Percentiles rank a stretch among this genome's conserved stretches.
These are phyloP conservation scores for Ophiocordyceps australis DNA, from an alignment of 2,329 filamentous ascomycete species.

Conservation along the genomic window DNA sequence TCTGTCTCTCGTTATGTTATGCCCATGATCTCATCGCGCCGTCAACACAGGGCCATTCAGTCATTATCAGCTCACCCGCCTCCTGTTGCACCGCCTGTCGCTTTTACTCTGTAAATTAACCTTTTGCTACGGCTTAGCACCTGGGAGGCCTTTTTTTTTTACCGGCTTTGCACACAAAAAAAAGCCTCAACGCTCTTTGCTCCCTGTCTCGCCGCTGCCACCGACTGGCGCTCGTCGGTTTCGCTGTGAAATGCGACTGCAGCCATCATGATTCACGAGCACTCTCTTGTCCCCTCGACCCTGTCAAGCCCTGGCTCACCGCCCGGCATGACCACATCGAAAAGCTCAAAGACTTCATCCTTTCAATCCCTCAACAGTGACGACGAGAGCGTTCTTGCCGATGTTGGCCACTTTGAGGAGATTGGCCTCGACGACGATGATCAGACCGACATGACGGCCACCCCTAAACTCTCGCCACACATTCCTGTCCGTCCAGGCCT, in stretches of 20 bases:
- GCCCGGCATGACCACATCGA: slow-evolving; percentile 57
- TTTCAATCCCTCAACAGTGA: slow-evolving; percentile 66
- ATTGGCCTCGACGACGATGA: slow-evolving; percentile 61
- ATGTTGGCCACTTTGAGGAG: slow-evolving; percentile 79
- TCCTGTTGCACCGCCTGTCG: no score
- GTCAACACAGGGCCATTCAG: no score
- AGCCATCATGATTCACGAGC: slow-evolving; percentile 17
- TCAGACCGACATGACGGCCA: no score
- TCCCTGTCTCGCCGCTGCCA: no score
- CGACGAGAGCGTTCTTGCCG: slow-evolving; percentile 49
- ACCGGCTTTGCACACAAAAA: no score
- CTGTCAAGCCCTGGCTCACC: slow-evolving; percentile 17
- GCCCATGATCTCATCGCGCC: no score
- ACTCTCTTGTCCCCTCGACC: slow-evolving; percentile 8
- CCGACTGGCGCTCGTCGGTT: slow-evolving; percentile 1
- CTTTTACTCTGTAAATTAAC: no score
- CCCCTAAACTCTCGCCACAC: slow-evolving; percentile 29
- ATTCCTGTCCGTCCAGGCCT: slow-evolving; percentile 18
- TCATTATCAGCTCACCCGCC: no score
- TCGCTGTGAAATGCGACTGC: slow-evolving; percentile 10
- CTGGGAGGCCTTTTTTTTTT: no score
- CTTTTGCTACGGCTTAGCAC: no score
- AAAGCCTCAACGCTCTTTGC: no score
- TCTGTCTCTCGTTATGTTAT: no score
- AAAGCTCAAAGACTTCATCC: slow-evolving; percentile 82